A percentile compares a stretch with the other conserved stretches of the same genome.
These are phyloP conservation scores for Juglanconis sp. DNA, from an alignment of 2,329 filamentous ascomycete genomes.

Conservation along the genomic window DNA sequence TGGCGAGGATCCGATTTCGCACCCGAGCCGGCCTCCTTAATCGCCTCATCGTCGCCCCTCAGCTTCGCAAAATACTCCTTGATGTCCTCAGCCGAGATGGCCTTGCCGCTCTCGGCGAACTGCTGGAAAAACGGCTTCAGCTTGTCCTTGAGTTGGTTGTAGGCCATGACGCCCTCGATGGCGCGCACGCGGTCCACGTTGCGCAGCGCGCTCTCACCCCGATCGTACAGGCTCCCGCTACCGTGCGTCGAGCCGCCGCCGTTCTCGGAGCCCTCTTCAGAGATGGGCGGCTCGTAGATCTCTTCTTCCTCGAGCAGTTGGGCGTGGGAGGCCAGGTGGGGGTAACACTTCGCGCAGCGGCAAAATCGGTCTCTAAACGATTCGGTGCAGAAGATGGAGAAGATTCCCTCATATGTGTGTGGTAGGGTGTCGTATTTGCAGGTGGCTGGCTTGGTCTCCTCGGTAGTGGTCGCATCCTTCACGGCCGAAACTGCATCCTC, in stretches of 20 bases:
- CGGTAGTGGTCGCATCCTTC: conserved; percentile 16
- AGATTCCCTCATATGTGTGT: conserved; percentile 49
- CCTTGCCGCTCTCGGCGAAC: conserved; percentile 85
- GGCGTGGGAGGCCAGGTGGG: conserved; percentile 63
- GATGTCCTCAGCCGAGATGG: conserved; percentile 91
- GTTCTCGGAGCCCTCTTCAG: conserved; percentile 57
- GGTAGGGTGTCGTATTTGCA: conserved; percentile 65
- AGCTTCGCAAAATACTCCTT: conserved; percentile 95
- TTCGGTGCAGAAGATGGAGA: conserved; percentile 80
- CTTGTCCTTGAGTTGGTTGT: conserved; percentile 92
- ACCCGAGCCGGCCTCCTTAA: conserved; percentile 58
- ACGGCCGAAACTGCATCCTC: not conserved
- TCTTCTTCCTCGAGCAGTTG: conserved; percentile 94
- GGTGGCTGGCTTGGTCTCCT: conserved; percentile 24
- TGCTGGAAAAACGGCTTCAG: conserved; percentile 93
- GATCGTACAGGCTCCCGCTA: conserved; percentile 81
- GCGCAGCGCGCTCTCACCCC: conserved; percentile 86
- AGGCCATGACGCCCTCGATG: conserved; percentile 97
- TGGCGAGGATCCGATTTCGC: conserved; percentile 42
- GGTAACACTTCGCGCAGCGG: conserved; percentile 78
- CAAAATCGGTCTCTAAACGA: conserved; percentile 81
- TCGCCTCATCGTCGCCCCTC: conserved; percentile 78
- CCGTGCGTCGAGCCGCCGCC: conserved; percentile 59
- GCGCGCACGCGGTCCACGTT: conserved; percentile 90
- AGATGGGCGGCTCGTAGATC: conserved; percentile 86